phyloP scores from a whole-genome alignment of 2,329 filamentous ascomycete genomes.

The Fusarium fujikuroi region DNA sequence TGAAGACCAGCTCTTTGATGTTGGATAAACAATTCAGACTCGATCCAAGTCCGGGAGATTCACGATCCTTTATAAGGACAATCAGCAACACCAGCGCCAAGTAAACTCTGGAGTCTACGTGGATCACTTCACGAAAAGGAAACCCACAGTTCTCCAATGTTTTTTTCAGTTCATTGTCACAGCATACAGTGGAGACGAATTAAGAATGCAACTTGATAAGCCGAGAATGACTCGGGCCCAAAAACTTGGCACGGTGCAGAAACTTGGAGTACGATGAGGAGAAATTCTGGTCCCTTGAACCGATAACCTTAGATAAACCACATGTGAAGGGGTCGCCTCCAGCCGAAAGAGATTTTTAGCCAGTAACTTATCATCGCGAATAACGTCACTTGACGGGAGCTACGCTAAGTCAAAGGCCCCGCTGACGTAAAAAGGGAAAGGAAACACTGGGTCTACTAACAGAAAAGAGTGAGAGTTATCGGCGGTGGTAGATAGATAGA shows the following conservation, averaged over 20 bases:
- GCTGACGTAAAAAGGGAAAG: constrained; percentile 18
- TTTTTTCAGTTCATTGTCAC: constrained; percentile 15
- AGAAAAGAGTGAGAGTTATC: neutral
- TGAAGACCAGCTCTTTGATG: constrained; percentile 2
- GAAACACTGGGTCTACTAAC: neutral
- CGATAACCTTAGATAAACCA: constrained; percentile 32
- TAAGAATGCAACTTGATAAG: constrained; percentile 11
- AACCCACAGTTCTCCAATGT: constrained; percentile 8
- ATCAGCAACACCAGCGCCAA: constrained; percentile 7
- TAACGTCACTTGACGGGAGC: neutral
- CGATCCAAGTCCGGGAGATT: neutral
- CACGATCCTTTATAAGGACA: constrained; percentile 24
- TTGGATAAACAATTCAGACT: neutral
- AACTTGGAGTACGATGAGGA: constrained; percentile 7
- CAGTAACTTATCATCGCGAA: neutral
- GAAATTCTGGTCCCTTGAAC: neutral
- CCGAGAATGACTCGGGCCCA: constrained; percentile 10
- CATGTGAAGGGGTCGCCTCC: neutral
- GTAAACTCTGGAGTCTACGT: constrained; percentile 25
- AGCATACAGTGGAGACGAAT: neutral
- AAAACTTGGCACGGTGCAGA: constrained; percentile 3
- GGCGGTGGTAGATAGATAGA: neutral
- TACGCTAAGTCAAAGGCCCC: constrained; percentile 7
- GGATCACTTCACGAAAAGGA: neutral
- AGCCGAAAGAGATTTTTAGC: constrained; percentile 6